Percentiles rank a stretch among this genome's conserved stretches.
Evolutionary conservation across 2,329 filamentous ascomycete genomes (phyloP).

Genomic region (Cercospora berteroae): DNA sequence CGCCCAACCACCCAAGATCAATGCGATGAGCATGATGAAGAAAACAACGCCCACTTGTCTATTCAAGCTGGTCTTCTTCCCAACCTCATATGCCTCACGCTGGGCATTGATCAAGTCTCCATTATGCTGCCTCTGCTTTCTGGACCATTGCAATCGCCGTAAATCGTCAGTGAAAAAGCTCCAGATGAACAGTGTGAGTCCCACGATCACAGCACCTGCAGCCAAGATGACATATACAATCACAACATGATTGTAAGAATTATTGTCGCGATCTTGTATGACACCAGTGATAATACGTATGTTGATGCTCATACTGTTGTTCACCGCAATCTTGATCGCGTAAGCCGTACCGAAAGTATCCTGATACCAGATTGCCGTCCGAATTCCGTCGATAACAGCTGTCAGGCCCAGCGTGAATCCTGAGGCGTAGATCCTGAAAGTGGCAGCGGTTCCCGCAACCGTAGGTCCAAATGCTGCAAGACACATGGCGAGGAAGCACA

Average conservation of each 20-base stretch:
- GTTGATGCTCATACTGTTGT: constrained; percentile 63
- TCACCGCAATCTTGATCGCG: constrained; percentile 60
- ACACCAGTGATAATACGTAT: constrained; percentile 57
- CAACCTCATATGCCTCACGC: constrained; percentile 44
- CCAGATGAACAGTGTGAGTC: constrained; percentile 41
- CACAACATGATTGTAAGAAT: constrained; percentile 57
- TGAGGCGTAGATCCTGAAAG: constrained; percentile 60
- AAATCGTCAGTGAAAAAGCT: constrained; percentile 46
- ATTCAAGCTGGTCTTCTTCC: constrained; percentile 40
- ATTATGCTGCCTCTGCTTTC: constrained; percentile 51
- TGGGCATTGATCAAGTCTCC: constrained; percentile 47
- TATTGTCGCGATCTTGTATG: constrained; percentile 57
- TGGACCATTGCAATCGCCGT: constrained; percentile 57
- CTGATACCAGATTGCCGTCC: constrained; percentile 60
- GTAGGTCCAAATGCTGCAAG: constrained; percentile 54
- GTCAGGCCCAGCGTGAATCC: constrained; percentile 57
- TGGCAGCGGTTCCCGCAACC: constrained; percentile 54
- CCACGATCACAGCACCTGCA: constrained; percentile 50
- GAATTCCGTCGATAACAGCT: constrained; percentile 59
- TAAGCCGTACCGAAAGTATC: constrained; percentile 61
- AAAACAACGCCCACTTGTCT: constrained; percentile 37
- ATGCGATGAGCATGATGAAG: constrained; percentile 46
- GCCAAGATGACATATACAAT: constrained; percentile 58
- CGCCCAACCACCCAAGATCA: constrained; percentile 54
- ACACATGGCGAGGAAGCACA: constrained; percentile 55